A percentile compares a stretch with the other conserved stretches of the same genome.
phyloP scores from a whole-genome alignment of 305 asterid genomes.

The Striga hermonthica region DNA sequence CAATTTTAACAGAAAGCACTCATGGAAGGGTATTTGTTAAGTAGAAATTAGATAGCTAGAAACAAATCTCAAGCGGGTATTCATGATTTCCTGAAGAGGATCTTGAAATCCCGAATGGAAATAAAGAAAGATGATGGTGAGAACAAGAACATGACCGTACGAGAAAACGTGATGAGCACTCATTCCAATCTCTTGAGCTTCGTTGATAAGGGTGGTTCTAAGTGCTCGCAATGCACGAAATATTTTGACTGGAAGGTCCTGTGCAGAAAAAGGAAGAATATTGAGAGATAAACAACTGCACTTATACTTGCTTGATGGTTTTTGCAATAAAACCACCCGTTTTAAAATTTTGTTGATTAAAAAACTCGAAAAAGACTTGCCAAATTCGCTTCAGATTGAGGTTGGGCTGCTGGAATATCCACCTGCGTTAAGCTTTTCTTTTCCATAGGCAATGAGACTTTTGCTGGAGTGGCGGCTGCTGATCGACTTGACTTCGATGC shows the following conservation, averaged over 20 bases:
- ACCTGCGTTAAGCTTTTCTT: constrained; percentile 42
- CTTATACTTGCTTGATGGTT: not conserved
- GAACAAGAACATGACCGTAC: constrained; percentile 35
- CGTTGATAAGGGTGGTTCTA: constrained; percentile 54
- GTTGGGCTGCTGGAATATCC: constrained; percentile 46
- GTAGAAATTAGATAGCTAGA: not conserved
- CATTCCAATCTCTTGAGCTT: constrained; percentile 54
- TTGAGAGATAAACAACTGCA: not conserved
- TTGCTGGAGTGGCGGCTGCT: constrained; percentile 66
- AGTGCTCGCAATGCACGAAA: constrained; percentile 60
- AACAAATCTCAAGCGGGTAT: not conserved
- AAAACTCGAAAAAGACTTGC: constrained; percentile 34
- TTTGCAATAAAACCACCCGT: constrained; percentile 12
- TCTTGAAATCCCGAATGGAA: not conserved
- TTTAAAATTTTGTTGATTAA: constrained; percentile 12
- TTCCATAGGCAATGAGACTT: constrained; percentile 54
- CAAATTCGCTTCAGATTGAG: constrained; percentile 53
- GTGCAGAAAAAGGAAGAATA: constrained; percentile 23
- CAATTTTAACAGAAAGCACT: not conserved
- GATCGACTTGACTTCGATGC: constrained; percentile 52
- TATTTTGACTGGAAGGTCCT: constrained; percentile 64
- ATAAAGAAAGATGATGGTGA: constrained; percentile 16
- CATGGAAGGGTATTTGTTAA: not conserved
- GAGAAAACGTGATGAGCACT: constrained; percentile 67
- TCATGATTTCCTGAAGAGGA: not conserved